Conservation (phyloP, 345 rosid species). For the Dipteronia dyeriana region DNA sequence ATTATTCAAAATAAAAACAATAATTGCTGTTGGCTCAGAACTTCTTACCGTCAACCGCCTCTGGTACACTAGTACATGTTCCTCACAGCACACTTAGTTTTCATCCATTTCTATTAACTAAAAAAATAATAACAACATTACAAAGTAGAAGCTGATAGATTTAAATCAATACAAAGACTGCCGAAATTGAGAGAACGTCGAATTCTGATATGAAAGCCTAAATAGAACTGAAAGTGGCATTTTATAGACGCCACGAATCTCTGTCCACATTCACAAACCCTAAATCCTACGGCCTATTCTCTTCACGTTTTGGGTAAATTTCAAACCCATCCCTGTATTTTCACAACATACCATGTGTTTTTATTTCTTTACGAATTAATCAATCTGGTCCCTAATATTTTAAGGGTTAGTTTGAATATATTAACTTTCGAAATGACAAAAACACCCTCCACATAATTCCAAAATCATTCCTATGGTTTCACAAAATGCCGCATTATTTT, state of each 20-base stretch:
- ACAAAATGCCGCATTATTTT: too few species aligned
- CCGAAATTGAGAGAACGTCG: neutral
- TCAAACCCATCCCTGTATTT: too few species aligned
- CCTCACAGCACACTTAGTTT: slow-evolving; percentile 30
- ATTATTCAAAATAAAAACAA: neutral
- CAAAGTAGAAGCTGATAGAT: too few species aligned
- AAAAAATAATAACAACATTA: neutral
- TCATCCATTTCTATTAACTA: neutral
- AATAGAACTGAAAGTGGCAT: neutral
- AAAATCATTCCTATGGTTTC: too few species aligned
- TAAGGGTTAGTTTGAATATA: too few species aligned
- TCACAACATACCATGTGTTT: too few species aligned
- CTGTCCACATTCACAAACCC: slow-evolving; percentile 11
- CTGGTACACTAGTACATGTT: slow-evolving; percentile 34
- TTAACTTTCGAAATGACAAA: too few species aligned
- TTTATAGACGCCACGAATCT: slow-evolving; percentile 6
- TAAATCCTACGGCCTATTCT: neutral
- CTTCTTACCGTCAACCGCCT: slow-evolving; percentile 45
- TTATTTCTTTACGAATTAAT: too few species aligned
- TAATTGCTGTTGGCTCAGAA: slow-evolving; percentile 42
- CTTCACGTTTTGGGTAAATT: neutral
- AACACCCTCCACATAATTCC: too few species aligned
- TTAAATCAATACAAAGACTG: neutral
- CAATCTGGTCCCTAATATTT: too few species aligned
- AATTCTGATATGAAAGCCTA: fast-evolving